A percentile compares a stretch with the other conserved stretches of the same genome.
Evolutionary conservation across 1,284 basidiomycete species (phyloP).

Genomic region (Rhodotorula sp.): DNA sequence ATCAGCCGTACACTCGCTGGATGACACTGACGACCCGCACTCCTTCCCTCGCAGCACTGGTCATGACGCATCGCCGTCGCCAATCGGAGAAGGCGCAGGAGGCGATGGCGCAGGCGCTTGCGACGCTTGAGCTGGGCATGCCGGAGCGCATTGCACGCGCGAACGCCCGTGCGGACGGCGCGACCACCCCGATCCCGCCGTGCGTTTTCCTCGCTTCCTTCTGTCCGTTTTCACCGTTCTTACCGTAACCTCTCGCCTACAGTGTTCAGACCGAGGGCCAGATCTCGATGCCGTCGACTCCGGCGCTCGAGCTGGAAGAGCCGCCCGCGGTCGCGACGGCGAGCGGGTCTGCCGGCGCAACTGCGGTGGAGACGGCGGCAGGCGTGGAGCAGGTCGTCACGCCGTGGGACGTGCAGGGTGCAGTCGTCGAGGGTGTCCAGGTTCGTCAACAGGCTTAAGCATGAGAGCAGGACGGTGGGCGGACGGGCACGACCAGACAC

Average conservation of each 20-base stretch:
- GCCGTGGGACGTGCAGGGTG: constrained; percentile 97
- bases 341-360: constrained; percentile 2
- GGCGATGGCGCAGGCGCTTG: constrained; percentile 43
- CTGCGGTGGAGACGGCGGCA: too few species aligned
- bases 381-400: constrained; percentile 79
- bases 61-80: constrained; percentile 39
- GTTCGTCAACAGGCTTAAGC: constrained; percentile 50
- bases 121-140: constrained; percentile 45
- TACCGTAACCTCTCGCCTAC: background rate
- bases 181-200: constrained; percentile 46
- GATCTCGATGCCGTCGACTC: constrained; percentile 27
- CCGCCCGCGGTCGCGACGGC: constrained; percentile 16
- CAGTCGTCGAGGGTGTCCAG: constrained; percentile 87
- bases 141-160: constrained; percentile 47
- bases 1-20: too few species aligned
- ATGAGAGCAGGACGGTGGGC: background rate
- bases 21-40: background rate
- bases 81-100: constrained; percentile 36
- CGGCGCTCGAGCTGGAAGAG: constrained; percentile 24
- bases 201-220: constrained; percentile 21
- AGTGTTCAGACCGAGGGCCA: constrained; percentile 36
- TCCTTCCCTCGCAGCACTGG: constrained; percentile 26
- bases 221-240: too few species aligned
- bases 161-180: constrained; percentile 45
- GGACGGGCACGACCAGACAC: background rate